These are phyloP conservation scores for Apiospora saccharicola DNA, from an alignment of 2,329 filamentous ascomycete genomes.

Conservation along the genomic window DNA sequence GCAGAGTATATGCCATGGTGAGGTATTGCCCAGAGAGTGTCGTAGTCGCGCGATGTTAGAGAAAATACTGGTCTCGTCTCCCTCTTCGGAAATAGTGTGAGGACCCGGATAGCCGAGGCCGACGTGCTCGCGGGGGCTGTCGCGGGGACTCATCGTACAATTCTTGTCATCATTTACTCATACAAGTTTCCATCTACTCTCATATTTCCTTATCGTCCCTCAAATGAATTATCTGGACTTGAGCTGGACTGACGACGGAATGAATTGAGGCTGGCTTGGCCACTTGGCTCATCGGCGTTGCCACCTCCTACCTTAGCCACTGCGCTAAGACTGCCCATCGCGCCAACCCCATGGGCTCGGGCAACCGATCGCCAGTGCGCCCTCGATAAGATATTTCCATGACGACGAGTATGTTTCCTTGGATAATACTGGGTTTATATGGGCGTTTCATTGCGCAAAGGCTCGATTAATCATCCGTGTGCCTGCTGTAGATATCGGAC, in stretches of 20 bases:
- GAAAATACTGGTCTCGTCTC: not conserved
- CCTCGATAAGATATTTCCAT: not conserved
- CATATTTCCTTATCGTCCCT: too few species aligned
- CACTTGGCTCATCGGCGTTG: not conserved
- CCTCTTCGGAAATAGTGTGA: not conserved
- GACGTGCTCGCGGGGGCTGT: not conserved
- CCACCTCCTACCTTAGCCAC: not conserved
- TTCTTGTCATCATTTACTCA: not conserved
- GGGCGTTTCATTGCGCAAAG: not conserved
- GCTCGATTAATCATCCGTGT: not conserved
- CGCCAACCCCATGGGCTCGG: not conserved
- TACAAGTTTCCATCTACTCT: not conserved
- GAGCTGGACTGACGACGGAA: not conserved
- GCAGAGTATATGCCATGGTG: not conserved
- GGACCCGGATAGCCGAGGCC: conserved; percentile 12
- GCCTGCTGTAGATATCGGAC: not conserved
- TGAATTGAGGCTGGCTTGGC: not conserved
- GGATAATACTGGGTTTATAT: not conserved
- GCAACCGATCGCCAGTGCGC: not conserved
- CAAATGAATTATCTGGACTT: rapidly evolving
- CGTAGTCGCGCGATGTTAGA: too few species aligned
- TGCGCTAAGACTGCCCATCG: not conserved
- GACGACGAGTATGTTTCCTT: not conserved
- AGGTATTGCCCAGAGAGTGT: too few species aligned
- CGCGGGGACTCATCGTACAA: not conserved